Base-by-base conservation (phyloP, 805 yeast genomes). In the Barnettozyma sp. region DNA sequence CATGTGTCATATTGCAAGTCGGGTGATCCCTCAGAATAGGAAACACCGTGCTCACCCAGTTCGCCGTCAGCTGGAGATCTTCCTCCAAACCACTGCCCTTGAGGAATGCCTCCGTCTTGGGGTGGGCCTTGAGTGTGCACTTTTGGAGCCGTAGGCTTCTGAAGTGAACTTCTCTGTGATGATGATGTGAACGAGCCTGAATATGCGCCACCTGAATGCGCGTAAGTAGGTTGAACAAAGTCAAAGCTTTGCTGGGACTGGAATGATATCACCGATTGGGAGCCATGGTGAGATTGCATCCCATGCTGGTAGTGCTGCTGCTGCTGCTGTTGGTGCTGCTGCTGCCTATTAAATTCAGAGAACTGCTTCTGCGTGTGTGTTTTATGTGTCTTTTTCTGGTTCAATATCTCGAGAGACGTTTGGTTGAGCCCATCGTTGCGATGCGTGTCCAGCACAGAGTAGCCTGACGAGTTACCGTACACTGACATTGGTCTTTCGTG, bases 281-380 rank as follows among this genome's bases (percentile, higher is more conserved):
- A 26, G 4, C 13, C 16, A 25, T 31, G 30, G 12, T 26, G 16
- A n/a, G 14, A 13, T 17, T 34, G 34, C 14, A 12, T 29, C 5
- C n/a, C 16, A 27, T 31, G 30, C 12, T 26, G 16, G 10, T 18
- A 13, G 14, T 33, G 34, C 15, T 34, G 38, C 8, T 33, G 33
- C 12, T 20, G 29, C n/a, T 23, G n/a, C 13, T 34, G 26, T 10
- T 17, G 21, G 30, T 21, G 26, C 7, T 34, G 38, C 19, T 39
- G 43, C 21, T 46, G 45, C 32, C 48, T 44, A 22, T 42, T 46
- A 39, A 39, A 50, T 38, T 49, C 43, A 15, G 47, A 48, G 32
- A 53, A 45, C 25, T 40, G 50, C 41, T 47, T 51, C 36, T 53
- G 56, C 1, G 25, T 40, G 22, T 42, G 49, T 4, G 58, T 53